These are phyloP conservation scores for Ophiostoma perfectum DNA, from an alignment of 2,329 filamentous ascomycete genomes.

Conservation along the genomic window DNA sequence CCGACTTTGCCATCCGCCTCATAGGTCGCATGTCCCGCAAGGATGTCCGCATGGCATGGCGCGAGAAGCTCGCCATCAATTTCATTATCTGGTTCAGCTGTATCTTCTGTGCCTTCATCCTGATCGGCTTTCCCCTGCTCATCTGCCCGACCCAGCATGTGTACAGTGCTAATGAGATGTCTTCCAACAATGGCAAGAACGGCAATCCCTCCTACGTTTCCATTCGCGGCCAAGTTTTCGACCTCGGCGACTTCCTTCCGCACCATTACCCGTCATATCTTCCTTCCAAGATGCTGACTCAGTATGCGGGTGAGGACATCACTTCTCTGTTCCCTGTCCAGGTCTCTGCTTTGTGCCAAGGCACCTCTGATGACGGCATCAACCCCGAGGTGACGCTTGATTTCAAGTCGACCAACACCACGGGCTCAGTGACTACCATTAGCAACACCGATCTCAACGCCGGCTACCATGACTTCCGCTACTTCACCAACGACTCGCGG, in stretches of 20 bases:
- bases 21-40: slow-evolving; percentile 84
- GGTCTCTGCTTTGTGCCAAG: slow-evolving; percentile 84
- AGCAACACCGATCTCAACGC: slow-evolving; percentile 65
- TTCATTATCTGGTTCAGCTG: slow-evolving; percentile 92
- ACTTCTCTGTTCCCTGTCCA: slow-evolving; percentile 87
- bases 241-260: slow-evolving; percentile 67
- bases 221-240: slow-evolving; percentile 84
- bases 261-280: slow-evolving; percentile 68
- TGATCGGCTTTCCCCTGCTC: slow-evolving; percentile 76
- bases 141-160: slow-evolving; percentile 92
- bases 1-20: slow-evolving; percentile 72
- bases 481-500: slow-evolving; percentile 72
- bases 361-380: slow-evolving; percentile 57
- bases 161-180: slow-evolving; percentile 71
- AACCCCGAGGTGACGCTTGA: slow-evolving; percentile 74
- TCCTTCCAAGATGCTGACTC: slow-evolving; percentile 59
- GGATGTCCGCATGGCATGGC: slow-evolving; percentile 87
- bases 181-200: slow-evolving; percentile 65
- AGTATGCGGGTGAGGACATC: slow-evolving; percentile 85
- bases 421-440: slow-evolving; percentile 60
- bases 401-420: slow-evolving; percentile 72
- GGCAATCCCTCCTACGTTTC: slow-evolving; percentile 63
- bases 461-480: slow-evolving; percentile 88
- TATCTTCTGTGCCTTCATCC: slow-evolving; percentile 74
- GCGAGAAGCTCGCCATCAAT: slow-evolving; percentile 97